These are phyloP conservation scores for Talaromyces stipitatus DNA, from an alignment of 495 filamentous ascomycete species.

Conservation along the genomic window DNA sequence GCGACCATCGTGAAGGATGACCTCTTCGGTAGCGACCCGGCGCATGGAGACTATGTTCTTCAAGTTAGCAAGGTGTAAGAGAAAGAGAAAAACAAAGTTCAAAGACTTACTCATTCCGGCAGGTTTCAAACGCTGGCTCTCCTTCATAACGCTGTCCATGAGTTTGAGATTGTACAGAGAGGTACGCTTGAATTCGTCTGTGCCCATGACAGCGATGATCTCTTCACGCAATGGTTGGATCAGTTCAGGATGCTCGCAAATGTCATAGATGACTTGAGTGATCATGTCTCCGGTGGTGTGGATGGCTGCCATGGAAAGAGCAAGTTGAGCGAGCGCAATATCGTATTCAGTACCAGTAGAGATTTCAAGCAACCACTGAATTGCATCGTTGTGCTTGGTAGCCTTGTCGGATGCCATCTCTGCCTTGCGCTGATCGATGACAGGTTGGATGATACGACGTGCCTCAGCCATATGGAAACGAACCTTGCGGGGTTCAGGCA, in stretches of 20 bases:
- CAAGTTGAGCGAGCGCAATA: constrained; percentile 19
- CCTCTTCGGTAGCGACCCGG: constrained; percentile 6
- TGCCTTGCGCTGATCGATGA: constrained; percentile 5
- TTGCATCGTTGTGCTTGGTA: constrained; percentile 18
- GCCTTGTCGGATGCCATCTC: constrained; percentile 16
- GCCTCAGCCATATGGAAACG: constrained; percentile 20
- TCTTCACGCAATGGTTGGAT: constrained; percentile 12
- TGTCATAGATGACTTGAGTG: constrained; percentile 34
- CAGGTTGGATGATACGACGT: constrained; percentile 19
- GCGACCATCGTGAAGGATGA: constrained; percentile 14
- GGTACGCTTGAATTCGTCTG: constrained; percentile 1
- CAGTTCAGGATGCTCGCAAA: constrained; percentile 28
- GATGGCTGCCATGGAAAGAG: constrained; percentile 34
- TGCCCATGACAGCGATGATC: not conserved
- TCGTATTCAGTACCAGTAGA: constrained; percentile 16
- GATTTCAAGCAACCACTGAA: constrained; percentile 30
- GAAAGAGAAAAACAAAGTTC: not conserved
- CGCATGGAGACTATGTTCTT: constrained; percentile 4
- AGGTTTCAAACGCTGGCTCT: constrained; percentile 34
- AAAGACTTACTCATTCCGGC: constrained; percentile 23
- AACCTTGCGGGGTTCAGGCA: constrained; percentile 20
- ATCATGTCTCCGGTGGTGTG: constrained; percentile 36
- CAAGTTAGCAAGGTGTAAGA: not conserved
- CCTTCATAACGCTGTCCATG: constrained; percentile 43
- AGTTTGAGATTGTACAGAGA: constrained; percentile 9